These are phyloP conservation scores for Pseudogymnoascus sp. DNA, from an alignment of 2,329 filamentous ascomycete species.

Conservation along the genomic window DNA sequence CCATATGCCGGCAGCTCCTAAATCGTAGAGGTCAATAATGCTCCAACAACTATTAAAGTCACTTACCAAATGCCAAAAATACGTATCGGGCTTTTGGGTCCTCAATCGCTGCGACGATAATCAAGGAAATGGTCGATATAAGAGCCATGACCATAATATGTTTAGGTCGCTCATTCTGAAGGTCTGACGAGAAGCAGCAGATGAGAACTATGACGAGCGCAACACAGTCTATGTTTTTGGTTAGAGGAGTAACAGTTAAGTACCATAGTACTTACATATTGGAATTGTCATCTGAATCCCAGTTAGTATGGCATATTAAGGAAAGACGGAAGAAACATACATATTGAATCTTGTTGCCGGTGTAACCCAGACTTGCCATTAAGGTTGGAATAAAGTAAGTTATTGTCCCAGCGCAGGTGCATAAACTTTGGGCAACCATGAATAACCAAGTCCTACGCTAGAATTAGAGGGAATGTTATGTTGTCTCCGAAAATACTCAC, in stretches of 20 bases:
- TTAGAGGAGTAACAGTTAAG: neutral
- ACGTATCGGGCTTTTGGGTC: conserved; percentile 13
- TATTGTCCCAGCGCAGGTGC: conserved; percentile 10
- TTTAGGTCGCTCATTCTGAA: conserved; percentile 14
- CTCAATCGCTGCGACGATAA: conserved; percentile 12
- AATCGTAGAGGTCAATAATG: neutral
- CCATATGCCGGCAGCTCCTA: neutral
- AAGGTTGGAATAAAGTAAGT: conserved; percentile 10
- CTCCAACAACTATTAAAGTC: neutral
- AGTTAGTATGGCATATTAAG: neutral
- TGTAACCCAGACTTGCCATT: conserved; percentile 6
- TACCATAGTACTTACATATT: neutral
- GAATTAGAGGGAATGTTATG: neutral
- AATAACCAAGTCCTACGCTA: conserved; percentile 4
- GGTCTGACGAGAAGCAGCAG: conserved; percentile 14
- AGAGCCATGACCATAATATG: conserved; percentile 15
- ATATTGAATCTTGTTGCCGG: conserved; percentile 8
- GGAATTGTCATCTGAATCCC: conserved; percentile 8
- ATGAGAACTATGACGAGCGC: conserved; percentile 14
- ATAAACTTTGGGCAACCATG: conserved; percentile 8
- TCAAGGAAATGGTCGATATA: conserved; percentile 14
- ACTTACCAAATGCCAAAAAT: conserved; percentile 13
- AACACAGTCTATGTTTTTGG: conserved; percentile 11
- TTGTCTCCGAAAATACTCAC: neutral
- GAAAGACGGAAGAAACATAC: neutral